phyloP scores from a whole-genome alignment of 2,329 filamentous ascomycete genomes.

The Colletotrichum magnum region DNA sequence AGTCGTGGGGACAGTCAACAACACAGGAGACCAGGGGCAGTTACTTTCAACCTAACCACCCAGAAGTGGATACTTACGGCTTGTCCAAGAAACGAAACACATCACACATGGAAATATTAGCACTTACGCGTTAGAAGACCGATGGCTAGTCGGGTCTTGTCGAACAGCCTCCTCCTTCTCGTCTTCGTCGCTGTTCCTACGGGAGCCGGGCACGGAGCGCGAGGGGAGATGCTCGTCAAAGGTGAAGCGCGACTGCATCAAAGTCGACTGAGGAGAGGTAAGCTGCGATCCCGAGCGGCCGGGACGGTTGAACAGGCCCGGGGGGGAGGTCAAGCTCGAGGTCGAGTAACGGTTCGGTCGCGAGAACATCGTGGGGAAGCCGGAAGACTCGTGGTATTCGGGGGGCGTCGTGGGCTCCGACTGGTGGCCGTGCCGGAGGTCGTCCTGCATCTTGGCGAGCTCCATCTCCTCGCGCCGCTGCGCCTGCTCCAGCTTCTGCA shows the following conservation, averaged over 20 bases:
- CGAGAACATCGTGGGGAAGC: constrained; percentile 85
- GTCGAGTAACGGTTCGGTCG: constrained; percentile 91
- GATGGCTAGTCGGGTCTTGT: constrained; percentile 78
- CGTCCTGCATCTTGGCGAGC: constrained; percentile 86
- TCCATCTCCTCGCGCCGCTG: constrained; percentile 87
- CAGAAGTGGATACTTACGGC: constrained; percentile 20
- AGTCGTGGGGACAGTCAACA: not conserved
- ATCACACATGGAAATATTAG: not conserved
- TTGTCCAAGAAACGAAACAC: constrained; percentile 32
- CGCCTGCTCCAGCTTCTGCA: constrained; percentile 90
- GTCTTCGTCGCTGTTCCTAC: constrained; percentile 92
- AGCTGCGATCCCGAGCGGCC: constrained; percentile 84
- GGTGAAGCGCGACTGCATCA: constrained; percentile 71
- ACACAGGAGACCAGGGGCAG: not conserved
- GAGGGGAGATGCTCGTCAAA: constrained; percentile 79
- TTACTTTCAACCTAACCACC: not conserved
- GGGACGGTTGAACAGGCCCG: constrained; percentile 80
- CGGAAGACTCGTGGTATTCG: constrained; percentile 83
- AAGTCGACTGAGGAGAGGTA: constrained; percentile 80
- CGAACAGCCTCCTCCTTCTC: constrained; percentile 84
- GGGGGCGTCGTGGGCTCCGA: constrained; percentile 97
- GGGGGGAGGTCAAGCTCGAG: constrained; percentile 87
- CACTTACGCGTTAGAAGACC: constrained; percentile 85
- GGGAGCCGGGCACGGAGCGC: constrained; percentile 87
- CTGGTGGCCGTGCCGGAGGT: constrained; percentile 82